Base-by-base conservation (phyloP, 306 rosid species). In the Rosa lucieae region DNA sequence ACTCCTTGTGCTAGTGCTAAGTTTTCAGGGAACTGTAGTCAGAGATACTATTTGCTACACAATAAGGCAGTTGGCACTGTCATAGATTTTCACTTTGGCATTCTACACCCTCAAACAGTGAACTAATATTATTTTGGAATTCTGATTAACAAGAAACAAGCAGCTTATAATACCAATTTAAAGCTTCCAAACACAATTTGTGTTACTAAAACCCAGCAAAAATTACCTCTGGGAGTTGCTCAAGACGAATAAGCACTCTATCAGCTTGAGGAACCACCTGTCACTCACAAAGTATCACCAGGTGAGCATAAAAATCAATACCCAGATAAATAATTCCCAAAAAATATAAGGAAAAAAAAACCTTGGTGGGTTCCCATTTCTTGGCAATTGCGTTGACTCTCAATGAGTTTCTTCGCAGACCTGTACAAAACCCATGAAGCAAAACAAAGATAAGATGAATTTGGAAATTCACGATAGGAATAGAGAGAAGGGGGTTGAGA, bases 191-290 rank as follows among this genome's bases (percentile, higher is more conserved):
- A 59, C 56, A 44, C 58, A 61, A 75, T 3, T 42, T 3, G 20
- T 18, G 1, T 15, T 69, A 66, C 7, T 1, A 0, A 72, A 69
- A 53, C 17, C 39, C 35, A 61, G 1, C 79, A 62, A 35, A 17
- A 20, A 17, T 39, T 82, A 95, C 99, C 80, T 89, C 87, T 13
- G 92, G 73, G 53, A 88, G 88, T 75, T 86, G 82, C 84, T 92
- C 95, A 23, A 95, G 85, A 81, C 97, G 98, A 84, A 95, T 77
- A 75, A 95, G 97, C 76, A 95, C 99, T 83, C 97, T 90, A 81
- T 95, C 98, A 80, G 92, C 97, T 87, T 92, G 98, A 1, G 99
- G 99, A 67, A 89, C 89, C 73, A 95, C 98, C 99, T 95, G 88
- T 81, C 71, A 67, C 37, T 23, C 79, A 79, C 39, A 74, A 82